Evolutionary conservation across 306 rosid genomes (phyloP).

Genomic region (Cucurbita ficifolia): DNA sequence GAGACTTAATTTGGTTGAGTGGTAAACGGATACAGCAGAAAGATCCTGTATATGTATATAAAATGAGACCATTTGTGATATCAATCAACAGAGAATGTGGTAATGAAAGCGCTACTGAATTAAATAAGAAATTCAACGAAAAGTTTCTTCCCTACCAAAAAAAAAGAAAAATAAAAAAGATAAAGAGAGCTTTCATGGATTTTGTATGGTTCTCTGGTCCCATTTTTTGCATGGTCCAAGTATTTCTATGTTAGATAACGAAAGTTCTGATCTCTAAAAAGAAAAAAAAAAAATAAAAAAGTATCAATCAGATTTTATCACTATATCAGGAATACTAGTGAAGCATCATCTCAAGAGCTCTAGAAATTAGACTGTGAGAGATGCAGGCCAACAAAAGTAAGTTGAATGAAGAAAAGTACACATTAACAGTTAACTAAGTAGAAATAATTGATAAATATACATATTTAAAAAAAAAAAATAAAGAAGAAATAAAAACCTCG

Average conservation of each 20-base stretch:
- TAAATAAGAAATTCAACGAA: neutral
- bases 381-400: neutral
- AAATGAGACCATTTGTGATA: neutral
- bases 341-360: neutral
- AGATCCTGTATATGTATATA: neutral
- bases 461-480: neutral
- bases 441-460: neutral
- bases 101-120: neutral
- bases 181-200: neutral
- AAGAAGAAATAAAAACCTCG: slow-evolving; percentile 24
- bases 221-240: neutral
- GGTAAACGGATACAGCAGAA: neutral
- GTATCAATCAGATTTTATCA: neutral
- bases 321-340: neutral
- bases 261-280: neutral
- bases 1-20: neutral
- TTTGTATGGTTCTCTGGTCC: neutral
- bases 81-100: neutral
- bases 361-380: neutral
- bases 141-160: neutral
- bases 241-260: neutral
- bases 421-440: neutral
- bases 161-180: too few species aligned
- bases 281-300: neutral
- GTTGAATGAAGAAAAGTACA: neutral